Base-by-base conservation (phyloP, 2,329 filamentous ascomycete species). In the Gaeumannomyces tritici region DNA sequence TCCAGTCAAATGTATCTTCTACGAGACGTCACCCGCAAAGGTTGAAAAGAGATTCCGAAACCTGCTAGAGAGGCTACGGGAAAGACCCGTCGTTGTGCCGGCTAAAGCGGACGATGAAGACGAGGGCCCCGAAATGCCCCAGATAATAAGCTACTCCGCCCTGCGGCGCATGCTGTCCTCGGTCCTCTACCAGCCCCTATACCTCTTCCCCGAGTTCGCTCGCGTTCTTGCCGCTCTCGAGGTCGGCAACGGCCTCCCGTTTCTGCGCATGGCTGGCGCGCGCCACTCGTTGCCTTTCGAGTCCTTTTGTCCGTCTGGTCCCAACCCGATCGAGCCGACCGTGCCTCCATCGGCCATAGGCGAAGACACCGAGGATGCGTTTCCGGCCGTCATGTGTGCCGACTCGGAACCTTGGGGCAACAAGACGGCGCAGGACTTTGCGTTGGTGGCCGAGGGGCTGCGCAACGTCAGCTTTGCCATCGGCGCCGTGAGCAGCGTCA, bases 111-210 rank as follows among this genome's bases (percentile, higher is more conserved):
- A 71, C 0, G 54, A 13, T 4, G 33, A 4, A 4, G 63, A 64
- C 1, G 35, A 57, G 0, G 75, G 74, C 0, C 74, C 76, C 0
- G 74, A 74, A 26, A 71, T 82, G 31, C 80, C 81, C 0, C 72
- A 77, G 63, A 67, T 83, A n/a, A 70, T 84, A 61, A 82, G 80
- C 2, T 82, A 81, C 72, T 78, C 76, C 47, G 75, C 76, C 60
- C 65, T 83, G 47, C 77, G 79, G 66, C 69, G 71, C 9, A 70
- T 81, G 11, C 74, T 79, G 21, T 74, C 76, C 6, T 70, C 72
- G 2, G 70, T 73, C 2, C 67, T 83, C 29, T 83, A 83, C 67
- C 71, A 72, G 54, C 80, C 81, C 1, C 72, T 79, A 8, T 66
- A 66, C 60, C 69, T 69, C 55, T 81, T 82, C 64, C 71, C 72